phyloP scores from a whole-genome alignment of 2,329 filamentous ascomycete genomes.

The Colletotrichum trifolii region DNA sequence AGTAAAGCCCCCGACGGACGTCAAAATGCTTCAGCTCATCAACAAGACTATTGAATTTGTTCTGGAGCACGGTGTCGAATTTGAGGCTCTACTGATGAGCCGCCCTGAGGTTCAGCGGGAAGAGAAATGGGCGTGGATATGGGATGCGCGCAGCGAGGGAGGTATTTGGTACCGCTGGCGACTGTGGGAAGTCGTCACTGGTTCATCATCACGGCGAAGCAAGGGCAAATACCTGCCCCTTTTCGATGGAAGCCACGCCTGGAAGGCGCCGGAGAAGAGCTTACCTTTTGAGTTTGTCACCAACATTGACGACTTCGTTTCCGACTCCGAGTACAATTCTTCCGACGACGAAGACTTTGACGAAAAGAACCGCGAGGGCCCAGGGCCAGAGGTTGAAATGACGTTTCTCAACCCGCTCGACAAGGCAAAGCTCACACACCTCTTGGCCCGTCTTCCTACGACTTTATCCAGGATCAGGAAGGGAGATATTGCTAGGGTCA shows the following conservation, averaged over 20 bases:
- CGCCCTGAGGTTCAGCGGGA: conserved; percentile 84
- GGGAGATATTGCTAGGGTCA: conserved; percentile 87
- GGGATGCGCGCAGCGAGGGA: conserved; percentile 81
- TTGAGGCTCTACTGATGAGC: conserved; percentile 93
- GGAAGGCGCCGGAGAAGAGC: conserved; percentile 78
- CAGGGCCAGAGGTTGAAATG: conserved; percentile 59
- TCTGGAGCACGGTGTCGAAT: conserved; percentile 83
- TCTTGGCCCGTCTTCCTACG: conserved; percentile 85
- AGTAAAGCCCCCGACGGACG: conserved; percentile 79
- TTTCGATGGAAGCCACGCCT: conserved; percentile 81
- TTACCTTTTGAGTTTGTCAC: conserved; percentile 87
- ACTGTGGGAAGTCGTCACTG: conserved; percentile 86
- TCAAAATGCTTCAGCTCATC: conserved; percentile 83
- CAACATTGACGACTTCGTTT: conserved; percentile 80
- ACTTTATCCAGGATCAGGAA: conserved; percentile 79
- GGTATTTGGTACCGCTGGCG: conserved; percentile 95
- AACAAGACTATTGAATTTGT: conserved; percentile 88
- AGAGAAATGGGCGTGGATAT: conserved; percentile 94
- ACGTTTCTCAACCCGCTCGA: conserved; percentile 84
- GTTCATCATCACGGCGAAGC: conserved; percentile 58
- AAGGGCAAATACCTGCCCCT: conserved; percentile 69
- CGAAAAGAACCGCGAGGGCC: conserved; percentile 66
- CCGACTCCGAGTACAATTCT: conserved; percentile 86
- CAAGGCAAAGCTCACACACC: conserved; percentile 84
- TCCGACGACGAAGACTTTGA: conserved; percentile 83